Conservation (phyloP, 2,329 filamentous ascomycete species). For the Sporothrix pseudoabietina region DNA sequence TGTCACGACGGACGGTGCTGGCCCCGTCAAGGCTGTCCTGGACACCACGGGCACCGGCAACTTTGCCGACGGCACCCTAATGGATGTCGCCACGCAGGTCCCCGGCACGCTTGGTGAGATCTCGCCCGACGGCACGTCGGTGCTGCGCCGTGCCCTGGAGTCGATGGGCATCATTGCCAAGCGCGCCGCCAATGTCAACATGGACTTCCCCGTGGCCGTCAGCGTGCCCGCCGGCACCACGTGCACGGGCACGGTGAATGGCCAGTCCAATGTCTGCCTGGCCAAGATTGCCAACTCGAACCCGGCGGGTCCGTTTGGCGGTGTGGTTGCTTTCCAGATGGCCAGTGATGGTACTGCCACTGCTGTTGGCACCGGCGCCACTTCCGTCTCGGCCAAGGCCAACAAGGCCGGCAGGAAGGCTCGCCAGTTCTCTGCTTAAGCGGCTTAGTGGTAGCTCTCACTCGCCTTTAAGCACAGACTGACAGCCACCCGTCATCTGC, state of each 20-base stretch:
- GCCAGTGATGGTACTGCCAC: conserved; percentile 33
- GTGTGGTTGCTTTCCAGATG: conserved; percentile 47
- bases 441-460: neutral
- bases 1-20: conserved; percentile 48
- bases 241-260: conserved; percentile 44
- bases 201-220: conserved; percentile 41
- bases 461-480: neutral
- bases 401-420: conserved; percentile 3
- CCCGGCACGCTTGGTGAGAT: conserved; percentile 45
- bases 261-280: conserved; percentile 45
- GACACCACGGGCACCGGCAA: conserved; percentile 44
- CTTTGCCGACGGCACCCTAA: conserved; percentile 40
- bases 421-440: conserved; percentile 1
- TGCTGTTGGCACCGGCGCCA: neutral
- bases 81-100: conserved; percentile 42
- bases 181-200: conserved; percentile 38
- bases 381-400: conserved; percentile 9
- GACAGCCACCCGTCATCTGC: neutral
- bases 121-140: conserved; percentile 30
- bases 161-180: conserved; percentile 34
- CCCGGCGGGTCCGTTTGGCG: conserved; percentile 47
- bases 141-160: conserved; percentile 30
- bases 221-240: conserved; percentile 44
- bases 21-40: conserved; percentile 45
- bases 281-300: conserved; percentile 49